Conservation (phyloP, 768 basidiomycete species). For the Panaeolus cyanescens region DNA sequence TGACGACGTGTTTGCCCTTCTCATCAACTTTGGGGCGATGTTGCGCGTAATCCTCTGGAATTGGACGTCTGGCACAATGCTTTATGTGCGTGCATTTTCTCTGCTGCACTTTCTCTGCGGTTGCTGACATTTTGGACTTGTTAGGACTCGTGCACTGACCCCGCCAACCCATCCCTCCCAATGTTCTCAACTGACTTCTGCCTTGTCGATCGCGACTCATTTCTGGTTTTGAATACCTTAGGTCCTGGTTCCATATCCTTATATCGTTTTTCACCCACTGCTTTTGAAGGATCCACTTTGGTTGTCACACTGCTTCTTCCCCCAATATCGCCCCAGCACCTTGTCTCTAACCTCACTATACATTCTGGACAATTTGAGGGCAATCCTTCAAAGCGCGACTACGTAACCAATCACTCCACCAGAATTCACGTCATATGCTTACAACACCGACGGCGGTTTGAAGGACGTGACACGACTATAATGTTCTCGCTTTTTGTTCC, state of each 20-base stretch:
- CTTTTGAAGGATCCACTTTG: neutral
- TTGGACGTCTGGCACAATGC: neutral
- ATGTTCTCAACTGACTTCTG: neutral
- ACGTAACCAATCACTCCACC: neutral
- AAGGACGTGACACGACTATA: neutral
- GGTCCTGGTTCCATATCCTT: neutral
- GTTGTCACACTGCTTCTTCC: neutral
- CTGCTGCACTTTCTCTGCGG: neutral
- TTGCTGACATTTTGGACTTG: neutral
- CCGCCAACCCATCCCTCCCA: neutral
- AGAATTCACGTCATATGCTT: neutral
- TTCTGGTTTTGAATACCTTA: neutral
- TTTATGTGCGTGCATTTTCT: neutral
- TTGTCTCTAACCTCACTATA: neutral
- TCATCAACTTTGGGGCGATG: neutral
- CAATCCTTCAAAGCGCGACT: neutral
- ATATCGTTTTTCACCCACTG: neutral
- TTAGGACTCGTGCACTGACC: conserved; percentile 2
- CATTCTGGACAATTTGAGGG: conserved; percentile 2
- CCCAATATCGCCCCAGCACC: neutral
- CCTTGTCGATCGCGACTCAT: neutral
- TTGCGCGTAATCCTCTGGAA: conserved; percentile 1
- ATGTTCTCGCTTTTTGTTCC: neutral
- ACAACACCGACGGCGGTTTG: neutral
- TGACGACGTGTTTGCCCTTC: neutral